Evolutionary conservation across 164 flowering plant species (phyloP).

Genomic region (Paratinospora sagittata): DNA sequence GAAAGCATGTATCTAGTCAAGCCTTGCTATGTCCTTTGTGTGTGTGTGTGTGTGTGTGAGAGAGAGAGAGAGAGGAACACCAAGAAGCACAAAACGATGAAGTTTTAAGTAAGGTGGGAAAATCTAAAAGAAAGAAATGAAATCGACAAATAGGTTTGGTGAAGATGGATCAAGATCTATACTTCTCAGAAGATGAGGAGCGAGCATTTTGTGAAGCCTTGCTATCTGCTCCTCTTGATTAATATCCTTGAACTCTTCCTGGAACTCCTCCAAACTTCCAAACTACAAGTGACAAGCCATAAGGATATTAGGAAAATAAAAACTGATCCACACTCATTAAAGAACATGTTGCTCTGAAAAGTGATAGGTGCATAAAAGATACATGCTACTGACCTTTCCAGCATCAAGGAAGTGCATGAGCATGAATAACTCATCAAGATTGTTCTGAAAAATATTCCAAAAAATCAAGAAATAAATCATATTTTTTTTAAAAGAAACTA

Average conservation of each 20-base stretch:
- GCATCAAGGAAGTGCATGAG: constrained; percentile 99
- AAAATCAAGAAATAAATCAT: not conserved
- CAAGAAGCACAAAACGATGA: no score
- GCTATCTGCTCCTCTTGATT: constrained; percentile 96
- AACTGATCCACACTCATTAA: not conserved
- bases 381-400: constrained; percentile 67
- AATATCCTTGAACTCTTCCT: constrained; percentile 92
- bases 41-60: no score
- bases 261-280: constrained; percentile 91
- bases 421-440: constrained; percentile 97
- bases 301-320: not conserved
- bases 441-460: constrained; percentile 64
- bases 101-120: no score
- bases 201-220: constrained; percentile 95
- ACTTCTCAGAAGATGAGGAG: constrained; percentile 98
- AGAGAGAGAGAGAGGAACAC: no score
- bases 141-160: no score
- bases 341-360: no score
- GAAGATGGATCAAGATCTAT: constrained; percentile 17
- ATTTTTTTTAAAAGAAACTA: no score
- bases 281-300: constrained; percentile 43
- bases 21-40: no score
- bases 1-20: no score
- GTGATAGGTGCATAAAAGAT: no score
- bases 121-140: no score